Percentiles rank a stretch among this genome's conserved stretches.
phyloP scores from a whole-genome alignment of 2,329 filamentous ascomycete species.

The Colletotrichum lentis region DNA sequence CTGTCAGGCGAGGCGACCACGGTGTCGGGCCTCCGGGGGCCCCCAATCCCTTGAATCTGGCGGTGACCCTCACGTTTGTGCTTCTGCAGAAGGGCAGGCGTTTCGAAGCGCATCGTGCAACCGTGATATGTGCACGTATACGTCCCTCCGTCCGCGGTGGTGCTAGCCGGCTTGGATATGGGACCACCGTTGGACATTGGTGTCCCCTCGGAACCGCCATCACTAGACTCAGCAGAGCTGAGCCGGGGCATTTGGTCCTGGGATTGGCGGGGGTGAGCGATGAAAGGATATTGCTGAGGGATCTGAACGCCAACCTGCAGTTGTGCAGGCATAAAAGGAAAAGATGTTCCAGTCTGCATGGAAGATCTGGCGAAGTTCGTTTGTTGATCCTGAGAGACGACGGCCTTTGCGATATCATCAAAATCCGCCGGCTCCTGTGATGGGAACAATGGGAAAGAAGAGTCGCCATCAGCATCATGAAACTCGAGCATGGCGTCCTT shows the following conservation, averaged over 20 bases:
- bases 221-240: slow-evolving; percentile 55
- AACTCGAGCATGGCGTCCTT: slow-evolving; percentile 92
- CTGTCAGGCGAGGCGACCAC: slow-evolving; percentile 55
- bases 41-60: slow-evolving; percentile 67
- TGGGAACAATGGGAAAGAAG: slow-evolving; percentile 77
- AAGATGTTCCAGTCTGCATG: slow-evolving; percentile 4
- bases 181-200: slow-evolving; percentile 47
- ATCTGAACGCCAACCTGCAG: slow-evolving; percentile 53
- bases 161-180: slow-evolving; percentile 63
- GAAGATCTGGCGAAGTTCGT: slow-evolving; percentile 3
- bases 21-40: slow-evolving; percentile 43
- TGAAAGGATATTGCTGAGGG: slow-evolving; percentile 62
- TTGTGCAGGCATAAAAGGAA: slow-evolving; percentile 47
- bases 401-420: slow-evolving; percentile 48
- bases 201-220: slow-evolving; percentile 28
- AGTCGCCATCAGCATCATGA: slow-evolving; percentile 74
- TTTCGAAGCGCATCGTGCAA: slow-evolving; percentile 87
- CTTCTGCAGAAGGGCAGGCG: slow-evolving; percentile 85
- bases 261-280: slow-evolving; percentile 49
- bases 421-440: slow-evolving; percentile 60
- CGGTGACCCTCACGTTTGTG: slow-evolving; percentile 95
- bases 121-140: slow-evolving; percentile 97
- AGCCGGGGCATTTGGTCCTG: slow-evolving; percentile 50
- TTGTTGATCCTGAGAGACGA: not conserved
- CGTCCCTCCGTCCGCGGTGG: slow-evolving; percentile 80